These are phyloP conservation scores for Strobilomyces dryophilus DNA, from an alignment of 768 basidiomycete genomes.

Conservation along the genomic window DNA sequence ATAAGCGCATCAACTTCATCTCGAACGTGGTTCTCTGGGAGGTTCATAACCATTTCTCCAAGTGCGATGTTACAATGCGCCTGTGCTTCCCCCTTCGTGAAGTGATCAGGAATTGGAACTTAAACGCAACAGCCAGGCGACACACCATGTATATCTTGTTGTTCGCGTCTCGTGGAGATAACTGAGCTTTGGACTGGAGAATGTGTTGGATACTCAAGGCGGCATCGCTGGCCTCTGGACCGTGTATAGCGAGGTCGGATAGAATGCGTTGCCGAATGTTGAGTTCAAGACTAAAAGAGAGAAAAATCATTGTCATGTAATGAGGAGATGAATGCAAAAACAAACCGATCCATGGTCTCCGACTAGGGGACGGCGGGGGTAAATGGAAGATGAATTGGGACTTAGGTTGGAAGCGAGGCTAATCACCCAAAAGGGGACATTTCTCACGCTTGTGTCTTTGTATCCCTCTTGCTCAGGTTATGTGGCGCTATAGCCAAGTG, in stretches of 20 bases:
- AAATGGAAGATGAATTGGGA: no score
- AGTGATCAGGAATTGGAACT: not conserved
- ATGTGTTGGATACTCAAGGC: slow-evolving; percentile 47
- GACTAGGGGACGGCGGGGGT: not conserved
- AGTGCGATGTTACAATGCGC: slow-evolving; percentile 83
- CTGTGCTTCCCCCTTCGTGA: slow-evolving; percentile 57
- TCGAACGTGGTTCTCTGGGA: slow-evolving; percentile 49
- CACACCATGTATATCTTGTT: slow-evolving; percentile 56
- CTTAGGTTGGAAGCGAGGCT: not conserved
- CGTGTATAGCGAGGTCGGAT: slow-evolving; percentile 63
- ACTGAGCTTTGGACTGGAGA: slow-evolving; percentile 59
- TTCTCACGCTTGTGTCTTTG: not conserved
- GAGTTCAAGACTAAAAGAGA: slow-evolving; percentile 66
- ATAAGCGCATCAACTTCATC: slow-evolving; percentile 51
- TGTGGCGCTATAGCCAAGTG: slow-evolving; percentile 64
- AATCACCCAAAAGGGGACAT: slow-evolving; percentile 6
- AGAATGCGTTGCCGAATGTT: slow-evolving; percentile 75
- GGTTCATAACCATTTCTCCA: slow-evolving; percentile 68
- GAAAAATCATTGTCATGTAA: not conserved
- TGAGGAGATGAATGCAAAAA: not conserved
- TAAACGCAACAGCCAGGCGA: not conserved
- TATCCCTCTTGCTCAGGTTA: no score
- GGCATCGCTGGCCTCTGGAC: slow-evolving; percentile 46
- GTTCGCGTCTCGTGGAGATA: slow-evolving; percentile 25
- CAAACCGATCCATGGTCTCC: slow-evolving; percentile 48